These are phyloP conservation scores for Coleophoma cylindrospora DNA, from an alignment of 2,329 filamentous ascomycete species.

Conservation along the genomic window DNA sequence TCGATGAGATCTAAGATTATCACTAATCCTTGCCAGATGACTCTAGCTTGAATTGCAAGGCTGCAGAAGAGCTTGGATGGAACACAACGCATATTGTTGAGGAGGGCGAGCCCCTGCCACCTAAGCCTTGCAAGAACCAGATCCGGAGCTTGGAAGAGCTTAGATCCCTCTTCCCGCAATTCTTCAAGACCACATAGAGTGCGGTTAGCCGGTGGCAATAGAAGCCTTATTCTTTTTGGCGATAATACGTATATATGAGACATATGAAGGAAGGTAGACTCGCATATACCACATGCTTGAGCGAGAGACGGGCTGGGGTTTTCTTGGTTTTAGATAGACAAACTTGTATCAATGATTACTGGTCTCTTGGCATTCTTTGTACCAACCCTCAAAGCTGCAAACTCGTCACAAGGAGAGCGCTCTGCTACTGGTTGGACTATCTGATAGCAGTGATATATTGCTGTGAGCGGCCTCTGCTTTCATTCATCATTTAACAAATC, in stretches of 20 bases:
- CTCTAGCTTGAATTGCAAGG: conserved; percentile 74
- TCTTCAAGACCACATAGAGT: conserved; percentile 60
- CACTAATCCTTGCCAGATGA: conserved; percentile 57
- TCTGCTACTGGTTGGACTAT: no score
- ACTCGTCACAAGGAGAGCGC: no score
- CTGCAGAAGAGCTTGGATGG: conserved; percentile 79
- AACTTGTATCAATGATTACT: no score
- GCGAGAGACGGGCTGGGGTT: no score
- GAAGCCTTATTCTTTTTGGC: no score
- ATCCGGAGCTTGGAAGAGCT: conserved; percentile 74
- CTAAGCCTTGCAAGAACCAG: conserved; percentile 66
- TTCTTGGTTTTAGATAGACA: no score
- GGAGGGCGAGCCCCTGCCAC: conserved; percentile 59
- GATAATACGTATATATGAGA: not conserved
- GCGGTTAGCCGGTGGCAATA: not conserved
- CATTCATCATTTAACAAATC: no score
- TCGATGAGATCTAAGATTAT: not conserved
- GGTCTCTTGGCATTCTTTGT: no score
- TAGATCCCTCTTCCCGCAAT: conserved; percentile 70
- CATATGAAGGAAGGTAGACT: not conserved
- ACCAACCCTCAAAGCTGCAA: no score
- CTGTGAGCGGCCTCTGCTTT: no score
- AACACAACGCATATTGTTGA: conserved; percentile 82
- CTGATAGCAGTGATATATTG: no score
- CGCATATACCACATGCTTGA: not conserved